These are phyloP conservation scores for Colletotrichum neosansevieriae DNA, from an alignment of 2,329 filamentous ascomycete genomes.

Conservation along the genomic window DNA sequence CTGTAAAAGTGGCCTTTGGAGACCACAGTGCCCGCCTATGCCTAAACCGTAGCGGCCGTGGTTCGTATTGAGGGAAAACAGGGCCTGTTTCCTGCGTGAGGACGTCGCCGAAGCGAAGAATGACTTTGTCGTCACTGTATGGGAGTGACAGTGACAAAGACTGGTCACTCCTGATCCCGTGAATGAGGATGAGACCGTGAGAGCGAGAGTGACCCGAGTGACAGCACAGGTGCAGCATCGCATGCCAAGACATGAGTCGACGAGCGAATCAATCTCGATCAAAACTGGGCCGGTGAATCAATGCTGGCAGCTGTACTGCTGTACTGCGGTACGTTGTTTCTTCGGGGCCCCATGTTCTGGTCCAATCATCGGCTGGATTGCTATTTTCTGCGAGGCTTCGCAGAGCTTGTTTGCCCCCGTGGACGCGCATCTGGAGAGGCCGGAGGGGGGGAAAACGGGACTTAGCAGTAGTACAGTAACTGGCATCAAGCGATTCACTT, in stretches of 20 bases:
- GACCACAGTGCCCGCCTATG: not conserved
- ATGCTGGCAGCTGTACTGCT: too few species aligned
- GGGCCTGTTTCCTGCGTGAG: too few species aligned
- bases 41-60: not conserved
- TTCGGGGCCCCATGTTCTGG: not conserved
- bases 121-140: too few species aligned
- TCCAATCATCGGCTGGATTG: conserved; percentile 21
- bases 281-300: conserved; percentile 12
- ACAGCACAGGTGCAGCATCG: not conserved
- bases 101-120: too few species aligned
- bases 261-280: conserved; percentile 30
- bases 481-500: conserved; percentile 35
- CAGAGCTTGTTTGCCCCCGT: not conserved
- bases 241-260: conserved; percentile 19
- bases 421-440: conserved; percentile 18
- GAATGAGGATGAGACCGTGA: not conserved
- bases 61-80: not conserved
- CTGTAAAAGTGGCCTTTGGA: conserved; percentile 1
- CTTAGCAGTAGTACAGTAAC: too few species aligned
- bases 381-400: conserved; percentile 29
- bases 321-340: not conserved
- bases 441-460: too few species aligned
- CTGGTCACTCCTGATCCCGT: too few species aligned
- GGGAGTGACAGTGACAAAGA: too few species aligned
- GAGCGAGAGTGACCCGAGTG: not conserved